Evolutionary conservation across 495 filamentous ascomycete species (phyloP), one percentile per base, ranked within the genome.

Genomic region (Penicillium silybi): DNA sequence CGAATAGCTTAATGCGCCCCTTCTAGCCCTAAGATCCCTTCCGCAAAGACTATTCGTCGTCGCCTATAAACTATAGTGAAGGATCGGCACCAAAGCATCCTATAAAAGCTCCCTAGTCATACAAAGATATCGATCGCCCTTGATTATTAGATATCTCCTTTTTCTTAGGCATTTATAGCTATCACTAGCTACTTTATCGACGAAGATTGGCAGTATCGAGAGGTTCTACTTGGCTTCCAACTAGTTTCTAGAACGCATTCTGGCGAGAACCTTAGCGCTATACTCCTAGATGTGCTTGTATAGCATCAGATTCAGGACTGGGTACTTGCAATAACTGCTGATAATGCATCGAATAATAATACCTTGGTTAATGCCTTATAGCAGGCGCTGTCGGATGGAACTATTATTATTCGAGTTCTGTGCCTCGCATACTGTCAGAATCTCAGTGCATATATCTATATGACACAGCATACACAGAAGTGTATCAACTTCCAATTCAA

Each of bases 301-400:
- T 27, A 49, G 16, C 47, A 56, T 39, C 9, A 18, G 15, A 42
- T 56, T 23, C 19, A 26, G 7, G 16, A 52, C 6, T 15, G 27
- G 17, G 48, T 56, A 7, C 45, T 60, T 4, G 22, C 48, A 15
- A 22, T 60, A 23, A 60, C 45, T 0, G 54, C 52, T 43, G 43
- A 59, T 48, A 59, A 59, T 46, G 44, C 27, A 26, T 53, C 46
- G 15, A 61, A 61, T 41, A 61, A 61, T 17, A 19, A 34, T 19
- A 61, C 49, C 34, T 34, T 60, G 16, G 16, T 49, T 17, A 13
- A 41, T 8, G 38, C 11, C 25, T 37, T 61, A 6, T 38, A 53
- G 25, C 42, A 44, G 15, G 22, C 37, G 17, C 11, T 50, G 50
- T 18, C 13, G n/a, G n/a, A 53, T 40, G 7, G 25, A 26, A 49